These are phyloP conservation scores for Melaleuca quinquenervia DNA, from an alignment of 345 rosid genomes.

Conservation along the genomic window DNA sequence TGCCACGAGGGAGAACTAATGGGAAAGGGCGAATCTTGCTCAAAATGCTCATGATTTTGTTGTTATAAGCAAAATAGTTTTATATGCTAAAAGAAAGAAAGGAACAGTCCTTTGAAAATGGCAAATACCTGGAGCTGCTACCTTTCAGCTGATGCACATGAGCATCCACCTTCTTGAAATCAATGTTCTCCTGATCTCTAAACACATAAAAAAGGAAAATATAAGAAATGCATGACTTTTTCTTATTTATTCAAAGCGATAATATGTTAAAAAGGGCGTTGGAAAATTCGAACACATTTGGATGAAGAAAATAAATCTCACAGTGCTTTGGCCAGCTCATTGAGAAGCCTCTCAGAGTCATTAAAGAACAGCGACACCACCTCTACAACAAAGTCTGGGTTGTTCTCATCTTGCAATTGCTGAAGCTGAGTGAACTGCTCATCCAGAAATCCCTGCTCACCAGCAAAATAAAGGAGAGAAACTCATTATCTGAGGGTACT, in stretches of 20 bases:
- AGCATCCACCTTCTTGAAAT: conserved; percentile 33
- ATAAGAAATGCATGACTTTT: background rate
- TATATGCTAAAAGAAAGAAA: background rate
- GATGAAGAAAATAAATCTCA: conserved; percentile 2
- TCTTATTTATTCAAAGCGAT: background rate
- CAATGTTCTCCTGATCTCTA: conserved; percentile 29
- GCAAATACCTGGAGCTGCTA: conserved; percentile 45
- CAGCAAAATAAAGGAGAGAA: background rate
- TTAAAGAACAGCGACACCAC: conserved; percentile 49
- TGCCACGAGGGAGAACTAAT: background rate
- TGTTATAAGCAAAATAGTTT: background rate
- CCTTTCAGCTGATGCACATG: conserved; percentile 54
- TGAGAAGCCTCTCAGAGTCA: conserved; percentile 45
- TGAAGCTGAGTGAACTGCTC: conserved; percentile 51
- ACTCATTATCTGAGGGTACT: background rate
- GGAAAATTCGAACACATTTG: background rate
- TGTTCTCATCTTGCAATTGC: conserved; percentile 53
- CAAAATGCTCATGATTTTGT: background rate
- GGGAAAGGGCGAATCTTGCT: background rate
- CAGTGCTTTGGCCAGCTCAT: conserved; percentile 37
- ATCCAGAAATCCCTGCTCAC: conserved; percentile 40
- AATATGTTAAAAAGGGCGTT: background rate
- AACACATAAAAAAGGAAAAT: background rate
- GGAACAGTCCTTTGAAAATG: background rate
- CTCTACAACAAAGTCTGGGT: conserved; percentile 53